Evolutionary conservation across 768 basidiomycete genomes (phyloP), one percentile per base, ranked within the genome.

Genomic region (Russula emetica): DNA sequence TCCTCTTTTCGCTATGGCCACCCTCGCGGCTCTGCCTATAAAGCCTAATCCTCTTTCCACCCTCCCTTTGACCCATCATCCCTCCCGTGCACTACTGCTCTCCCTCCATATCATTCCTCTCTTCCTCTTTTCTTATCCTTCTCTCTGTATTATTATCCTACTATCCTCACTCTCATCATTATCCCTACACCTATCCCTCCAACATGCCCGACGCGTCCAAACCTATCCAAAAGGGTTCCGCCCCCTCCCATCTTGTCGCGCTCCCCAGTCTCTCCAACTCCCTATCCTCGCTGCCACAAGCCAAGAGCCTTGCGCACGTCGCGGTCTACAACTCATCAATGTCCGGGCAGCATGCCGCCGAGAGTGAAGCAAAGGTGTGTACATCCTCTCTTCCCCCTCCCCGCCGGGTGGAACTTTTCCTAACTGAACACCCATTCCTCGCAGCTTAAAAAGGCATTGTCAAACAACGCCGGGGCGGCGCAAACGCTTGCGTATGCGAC

Each of bases 321-420:
- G 76, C 83, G 0, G 76, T 92, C 1, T 88, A 91, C 74, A 83
- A 83, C 1, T 82, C 78, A 70, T 71, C 74, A 64, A 74, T 87
- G 85, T 87, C 86, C 71, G 83, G 84, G 1, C 81, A 83, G 62
- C 82, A 83, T 40, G 83, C 84, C 38, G 83, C 84, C 5, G 83
- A 88, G 73, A 88, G 88, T 69, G 85, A 90, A 74, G 87, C 86
- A 45, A 88, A 90, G 82, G 88, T 88, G 47, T 61, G 76, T 70
- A 30, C 38, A 13, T 24, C 38, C 30, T 45, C 62, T 49, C 50
- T 30, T 14, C 14, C 22, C 28, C 13, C 36, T 18, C 22, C n/a
- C 52, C n/a, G n/a, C n/a, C 40, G 20, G 4, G n/a, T 13, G 10
- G 3, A 16, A 2, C 1, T 34, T 49, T 24, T 24, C 22, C 49